Percentiles rank a stretch among this genome's conserved stretches.
phyloP scores from a whole-genome alignment of 495 filamentous ascomycete genomes.

The Xylaria cubensis region DNA sequence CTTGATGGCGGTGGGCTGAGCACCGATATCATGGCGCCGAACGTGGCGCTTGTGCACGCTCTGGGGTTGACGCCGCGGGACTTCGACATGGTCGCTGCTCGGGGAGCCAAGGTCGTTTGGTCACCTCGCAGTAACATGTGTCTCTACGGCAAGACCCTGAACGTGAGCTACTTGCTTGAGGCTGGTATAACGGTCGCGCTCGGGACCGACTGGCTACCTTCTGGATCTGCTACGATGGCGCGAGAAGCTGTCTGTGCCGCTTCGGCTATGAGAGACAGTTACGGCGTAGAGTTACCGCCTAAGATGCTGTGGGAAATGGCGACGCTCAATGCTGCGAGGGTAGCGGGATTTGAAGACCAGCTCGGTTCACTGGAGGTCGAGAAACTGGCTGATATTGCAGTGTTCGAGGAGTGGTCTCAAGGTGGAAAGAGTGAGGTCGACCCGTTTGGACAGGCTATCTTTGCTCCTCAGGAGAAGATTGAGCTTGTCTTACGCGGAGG shows the following conservation, averaged over 20 bases:
- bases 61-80: conserved; percentile 27
- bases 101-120: conserved; percentile 31
- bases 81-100: conserved; percentile 18
- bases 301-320: conserved; percentile 30
- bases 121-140: conserved; percentile 31
- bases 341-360: conserved; percentile 24
- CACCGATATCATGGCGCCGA: conserved; percentile 30
- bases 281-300: neutral
- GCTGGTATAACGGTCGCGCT: conserved; percentile 32
- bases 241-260: conserved; percentile 29
- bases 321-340: conserved; percentile 28
- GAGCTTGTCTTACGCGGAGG: conserved; percentile 28
- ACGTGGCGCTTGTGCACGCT: conserved; percentile 30
- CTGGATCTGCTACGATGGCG: conserved; percentile 30
- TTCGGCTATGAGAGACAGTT: conserved; percentile 10
- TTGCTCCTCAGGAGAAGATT: conserved; percentile 21
- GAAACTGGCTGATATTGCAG: conserved; percentile 26
- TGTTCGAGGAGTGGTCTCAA: neutral
- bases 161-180: conserved; percentile 27
- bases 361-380: conserved; percentile 24
- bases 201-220: conserved; percentile 32
- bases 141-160: conserved; percentile 32
- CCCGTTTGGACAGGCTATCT: conserved; percentile 23
- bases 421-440: neutral
- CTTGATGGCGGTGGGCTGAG: conserved; percentile 27